Conservation (phyloP, 768 basidiomycete genomes). For the Termitomyces sp. region DNA sequence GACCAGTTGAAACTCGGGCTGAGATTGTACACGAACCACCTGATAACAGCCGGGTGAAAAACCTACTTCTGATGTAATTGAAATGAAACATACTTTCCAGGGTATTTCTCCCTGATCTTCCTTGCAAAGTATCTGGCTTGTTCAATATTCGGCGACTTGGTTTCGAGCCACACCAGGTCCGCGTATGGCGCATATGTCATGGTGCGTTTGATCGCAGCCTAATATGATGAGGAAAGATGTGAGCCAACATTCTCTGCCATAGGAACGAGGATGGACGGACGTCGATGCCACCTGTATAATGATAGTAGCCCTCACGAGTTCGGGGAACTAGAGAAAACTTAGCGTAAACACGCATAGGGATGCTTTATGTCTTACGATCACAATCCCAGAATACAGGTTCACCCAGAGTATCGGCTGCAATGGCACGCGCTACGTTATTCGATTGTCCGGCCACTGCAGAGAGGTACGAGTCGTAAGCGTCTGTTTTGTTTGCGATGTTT, state of each 20-base stretch:
- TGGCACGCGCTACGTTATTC: constrained; percentile 61
- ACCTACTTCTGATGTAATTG: neutral
- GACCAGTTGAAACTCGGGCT: constrained; percentile 95
- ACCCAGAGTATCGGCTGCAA: constrained; percentile 73
- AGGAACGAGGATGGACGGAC: constrained; percentile 22
- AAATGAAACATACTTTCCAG: constrained; percentile 53
- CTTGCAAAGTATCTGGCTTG: constrained; percentile 77
- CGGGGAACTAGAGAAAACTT: constrained; percentile 56
- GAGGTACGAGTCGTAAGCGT: constrained; percentile 54
- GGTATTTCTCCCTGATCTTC: constrained; percentile 64
- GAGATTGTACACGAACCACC: constrained; percentile 89
- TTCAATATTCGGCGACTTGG: constrained; percentile 78
- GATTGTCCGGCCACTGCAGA: constrained; percentile 58
- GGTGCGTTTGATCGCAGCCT: constrained; percentile 78
- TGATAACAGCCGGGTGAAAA: constrained; percentile 20
- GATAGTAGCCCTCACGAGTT: constrained; percentile 89
- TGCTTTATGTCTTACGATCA: constrained; percentile 52
- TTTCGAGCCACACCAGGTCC: constrained; percentile 92
- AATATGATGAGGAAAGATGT: neutral
- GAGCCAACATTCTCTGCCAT: neutral
- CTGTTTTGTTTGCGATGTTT: constrained; percentile 44
- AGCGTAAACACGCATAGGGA: neutral
- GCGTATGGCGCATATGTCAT: constrained; percentile 80
- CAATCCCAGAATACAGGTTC: constrained; percentile 81
- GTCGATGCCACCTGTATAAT: constrained; percentile 76